A percentile compares a stretch with the other conserved stretches of the same genome.
Conservation (phyloP, 805 yeast species). For the Kodamaea hsintzibuensis region DNA sequence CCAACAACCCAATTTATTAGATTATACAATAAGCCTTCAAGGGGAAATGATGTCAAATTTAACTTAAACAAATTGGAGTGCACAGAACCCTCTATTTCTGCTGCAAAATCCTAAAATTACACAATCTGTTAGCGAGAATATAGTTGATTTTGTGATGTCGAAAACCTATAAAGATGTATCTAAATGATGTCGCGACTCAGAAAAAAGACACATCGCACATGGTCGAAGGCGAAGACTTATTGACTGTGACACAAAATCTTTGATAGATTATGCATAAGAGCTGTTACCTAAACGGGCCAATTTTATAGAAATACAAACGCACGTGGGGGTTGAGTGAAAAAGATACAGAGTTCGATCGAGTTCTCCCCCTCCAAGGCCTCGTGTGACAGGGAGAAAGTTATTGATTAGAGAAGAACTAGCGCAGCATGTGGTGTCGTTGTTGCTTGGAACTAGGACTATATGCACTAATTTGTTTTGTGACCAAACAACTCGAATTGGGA, state of each 20-base stretch:
- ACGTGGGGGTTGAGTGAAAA: constrained; percentile 6
- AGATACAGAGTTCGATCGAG: too few species aligned
- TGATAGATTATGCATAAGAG: constrained; percentile 6
- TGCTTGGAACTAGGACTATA: neutral
- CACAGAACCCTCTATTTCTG: neutral
- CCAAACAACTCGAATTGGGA: neutral
- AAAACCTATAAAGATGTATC: neutral
- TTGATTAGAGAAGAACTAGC: neutral
- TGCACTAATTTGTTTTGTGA: constrained; percentile 1
- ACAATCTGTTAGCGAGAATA: neutral
- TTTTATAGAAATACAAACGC: neutral
- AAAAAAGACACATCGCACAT: constrained; percentile 1
- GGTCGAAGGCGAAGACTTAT: neutral
- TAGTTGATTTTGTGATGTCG: neutral
- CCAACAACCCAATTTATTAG: neutral
- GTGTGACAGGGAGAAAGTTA: constrained; percentile 4
- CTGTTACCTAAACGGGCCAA: constrained; percentile 4
- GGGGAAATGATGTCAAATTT: neutral
- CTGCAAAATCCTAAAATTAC: neutral
- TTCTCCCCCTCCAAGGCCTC: too few species aligned
- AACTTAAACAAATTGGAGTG: neutral
- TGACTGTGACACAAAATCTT: neutral
- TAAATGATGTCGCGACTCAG: neutral
- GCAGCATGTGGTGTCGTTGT: neutral
- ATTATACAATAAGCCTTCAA: neutral